Evolutionary conservation across 2,329 filamentous ascomycete genomes (phyloP).

Genomic region (Diaporthe citri): DNA sequence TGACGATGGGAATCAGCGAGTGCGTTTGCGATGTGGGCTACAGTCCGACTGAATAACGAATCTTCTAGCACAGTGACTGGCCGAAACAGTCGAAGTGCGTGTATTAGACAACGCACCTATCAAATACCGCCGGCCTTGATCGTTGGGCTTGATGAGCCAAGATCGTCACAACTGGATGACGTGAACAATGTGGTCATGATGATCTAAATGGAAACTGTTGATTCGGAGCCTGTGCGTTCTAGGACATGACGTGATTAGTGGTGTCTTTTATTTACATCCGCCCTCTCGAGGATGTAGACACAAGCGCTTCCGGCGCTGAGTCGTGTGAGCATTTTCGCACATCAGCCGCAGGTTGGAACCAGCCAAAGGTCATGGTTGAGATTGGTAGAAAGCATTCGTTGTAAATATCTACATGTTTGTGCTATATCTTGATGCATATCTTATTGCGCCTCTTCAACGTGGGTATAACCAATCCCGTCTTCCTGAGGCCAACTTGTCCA

Average conservation of each 20-base stretch:
- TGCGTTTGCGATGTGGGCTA: background rate
- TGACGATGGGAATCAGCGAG: background rate
- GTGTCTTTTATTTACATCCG: background rate
- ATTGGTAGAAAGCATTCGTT: background rate
- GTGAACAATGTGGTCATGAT: background rate
- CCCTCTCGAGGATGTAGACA: background rate
- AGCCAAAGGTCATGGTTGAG: too few species aligned
- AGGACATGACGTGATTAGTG: too few species aligned
- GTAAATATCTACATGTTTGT: background rate
- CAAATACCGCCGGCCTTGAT: too few species aligned
- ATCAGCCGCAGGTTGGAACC: fast-evolving
- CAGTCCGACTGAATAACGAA: background rate
- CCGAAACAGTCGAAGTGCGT: too few species aligned
- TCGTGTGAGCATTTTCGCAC: background rate
- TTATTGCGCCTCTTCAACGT: background rate
- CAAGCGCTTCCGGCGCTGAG: background rate
- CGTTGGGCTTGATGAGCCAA: background rate
- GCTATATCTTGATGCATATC: background rate
- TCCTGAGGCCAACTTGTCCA: background rate
- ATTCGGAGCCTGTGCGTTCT: background rate
- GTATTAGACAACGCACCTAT: too few species aligned
- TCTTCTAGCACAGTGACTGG: background rate
- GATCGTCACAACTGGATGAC: background rate
- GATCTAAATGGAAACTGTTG: background rate
- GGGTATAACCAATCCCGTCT: conserved; percentile 1